Evolutionary conservation across 192 early-diverging fungal genomes (phyloP).

Genomic region (Coemansia sp.): DNA sequence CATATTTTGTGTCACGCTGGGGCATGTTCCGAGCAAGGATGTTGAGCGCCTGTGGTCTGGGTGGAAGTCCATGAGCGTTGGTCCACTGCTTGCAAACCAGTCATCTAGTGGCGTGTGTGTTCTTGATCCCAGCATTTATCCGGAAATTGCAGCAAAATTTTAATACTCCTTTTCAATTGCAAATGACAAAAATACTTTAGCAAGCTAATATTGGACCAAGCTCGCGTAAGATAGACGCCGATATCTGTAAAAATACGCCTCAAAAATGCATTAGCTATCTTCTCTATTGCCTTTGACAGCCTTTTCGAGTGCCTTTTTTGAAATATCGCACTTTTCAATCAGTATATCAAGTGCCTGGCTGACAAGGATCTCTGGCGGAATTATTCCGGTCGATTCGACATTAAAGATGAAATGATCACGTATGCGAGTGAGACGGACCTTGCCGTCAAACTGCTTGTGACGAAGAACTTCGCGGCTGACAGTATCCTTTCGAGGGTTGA

Average conservation of each 20-base stretch:
- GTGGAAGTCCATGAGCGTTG: slow-evolving; percentile 80
- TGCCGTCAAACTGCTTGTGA: slow-evolving; percentile 88
- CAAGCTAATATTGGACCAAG: no score
- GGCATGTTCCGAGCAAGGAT: slow-evolving; percentile 47
- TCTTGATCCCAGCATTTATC: slow-evolving; percentile 21
- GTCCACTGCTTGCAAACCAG: slow-evolving; percentile 75
- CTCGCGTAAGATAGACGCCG: no score
- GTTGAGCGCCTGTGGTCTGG: slow-evolving; percentile 64
- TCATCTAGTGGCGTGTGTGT: slow-evolving; percentile 58
- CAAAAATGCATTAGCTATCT: slow-evolving; percentile 19
- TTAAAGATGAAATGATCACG: slow-evolving; percentile 98
- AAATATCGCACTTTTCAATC: slow-evolving; percentile 73
- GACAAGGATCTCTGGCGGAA: slow-evolving; percentile 77
- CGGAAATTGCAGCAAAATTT: slow-evolving; percentile 15
- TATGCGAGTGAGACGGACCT: slow-evolving; percentile 83
- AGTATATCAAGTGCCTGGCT: slow-evolving; percentile 76
- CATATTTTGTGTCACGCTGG: slow-evolving; percentile 83
- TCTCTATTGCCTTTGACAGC: slow-evolving; percentile 16
- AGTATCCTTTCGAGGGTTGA: slow-evolving; percentile 93
- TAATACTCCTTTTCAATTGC: not conserved
- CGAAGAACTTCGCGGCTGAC: slow-evolving; percentile 91
- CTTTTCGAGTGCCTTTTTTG: slow-evolving; percentile 63
- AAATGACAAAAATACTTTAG: not conserved
- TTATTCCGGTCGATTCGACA: slow-evolving; percentile 85
- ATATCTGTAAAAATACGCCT: not conserved